Evolutionary conservation across 805 yeast genomes (phyloP), one percentile per base, ranked within the genome.

Genomic region (Grigorovia humatica): DNA sequence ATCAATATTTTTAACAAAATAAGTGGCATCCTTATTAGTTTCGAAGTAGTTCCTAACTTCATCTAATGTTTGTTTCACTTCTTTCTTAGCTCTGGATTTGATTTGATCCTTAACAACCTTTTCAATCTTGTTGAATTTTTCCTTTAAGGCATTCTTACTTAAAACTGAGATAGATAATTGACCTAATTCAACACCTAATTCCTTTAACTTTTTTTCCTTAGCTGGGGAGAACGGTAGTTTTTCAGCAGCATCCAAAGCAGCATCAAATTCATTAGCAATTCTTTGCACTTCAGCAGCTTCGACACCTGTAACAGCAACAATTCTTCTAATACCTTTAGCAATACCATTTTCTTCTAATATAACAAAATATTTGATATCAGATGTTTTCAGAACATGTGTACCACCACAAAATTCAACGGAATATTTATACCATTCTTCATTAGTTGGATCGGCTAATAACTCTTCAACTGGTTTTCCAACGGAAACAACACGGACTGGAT

Each of bases 341-440:
- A 93, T 93, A 71, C 99, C 98, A 57, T 88, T 80, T 72, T 93
- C 99, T 75, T 93, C 99, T 56, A 85, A 74, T 51, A 93, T 79
- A 40, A 93, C 87, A 57, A 93, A 79, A 59, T 87, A 91, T 69
- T 89, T 89, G 67, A 93, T 93, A 54, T 91, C 98, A 55, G 91
- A 85, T 18, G 98, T 91, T 70, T 85, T 84, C 48, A 80, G 77
- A 58, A 93, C 96, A 65, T 93, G 99, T 12, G 99, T 93, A 72
- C 99, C 99, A 73, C 99, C 99, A 73, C 99, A 93, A 77, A 93
- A 93, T 74, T 93, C 99, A 58, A 93, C 77, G 1, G 96, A 88
- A 64, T 78, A 75, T 44, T 78, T 72, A 61, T 69, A 71, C 98
- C 99, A 93, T 63, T 87, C 80, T 49, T 73, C 72, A 64, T 79